Conservation (phyloP, 305 asterid genomes). For the Petunia hybrid region DNA sequence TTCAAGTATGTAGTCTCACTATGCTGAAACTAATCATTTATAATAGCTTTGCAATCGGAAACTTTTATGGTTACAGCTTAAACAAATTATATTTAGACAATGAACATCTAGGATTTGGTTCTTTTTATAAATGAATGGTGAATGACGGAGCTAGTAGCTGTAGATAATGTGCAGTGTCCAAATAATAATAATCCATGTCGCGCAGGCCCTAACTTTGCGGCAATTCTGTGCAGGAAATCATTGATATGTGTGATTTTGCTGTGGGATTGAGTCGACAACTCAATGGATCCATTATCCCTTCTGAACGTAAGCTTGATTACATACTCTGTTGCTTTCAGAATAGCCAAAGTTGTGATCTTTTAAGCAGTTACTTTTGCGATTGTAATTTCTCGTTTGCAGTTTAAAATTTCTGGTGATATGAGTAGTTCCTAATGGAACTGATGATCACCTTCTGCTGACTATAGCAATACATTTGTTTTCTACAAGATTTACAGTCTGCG, state of each 20-base stretch:
- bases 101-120: neutral
- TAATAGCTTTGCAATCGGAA: neutral
- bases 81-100: no score
- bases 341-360: neutral
- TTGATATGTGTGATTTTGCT: conserved; percentile 99
- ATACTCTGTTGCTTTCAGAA: neutral
- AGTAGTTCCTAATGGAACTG: neutral
- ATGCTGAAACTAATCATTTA: neutral
- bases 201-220: neutral
- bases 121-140: neutral
- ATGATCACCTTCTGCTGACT: conserved; percentile 6
- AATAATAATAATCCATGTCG: neutral
- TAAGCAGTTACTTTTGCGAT: neutral
- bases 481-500: neutral
- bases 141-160: neutral
- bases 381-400: neutral
- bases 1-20: conserved; percentile 64
- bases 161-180: neutral
- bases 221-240: conserved; percentile 71
- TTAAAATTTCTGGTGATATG: neutral
- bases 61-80: neutral
- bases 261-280: conserved; percentile 99
- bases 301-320: conserved; percentile 76
- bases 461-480: neutral
- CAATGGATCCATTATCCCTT: conserved; percentile 94